Evolutionary conservation across 352 stramenopile species (phyloP).

Genomic region (Phytophthora melonis): DNA sequence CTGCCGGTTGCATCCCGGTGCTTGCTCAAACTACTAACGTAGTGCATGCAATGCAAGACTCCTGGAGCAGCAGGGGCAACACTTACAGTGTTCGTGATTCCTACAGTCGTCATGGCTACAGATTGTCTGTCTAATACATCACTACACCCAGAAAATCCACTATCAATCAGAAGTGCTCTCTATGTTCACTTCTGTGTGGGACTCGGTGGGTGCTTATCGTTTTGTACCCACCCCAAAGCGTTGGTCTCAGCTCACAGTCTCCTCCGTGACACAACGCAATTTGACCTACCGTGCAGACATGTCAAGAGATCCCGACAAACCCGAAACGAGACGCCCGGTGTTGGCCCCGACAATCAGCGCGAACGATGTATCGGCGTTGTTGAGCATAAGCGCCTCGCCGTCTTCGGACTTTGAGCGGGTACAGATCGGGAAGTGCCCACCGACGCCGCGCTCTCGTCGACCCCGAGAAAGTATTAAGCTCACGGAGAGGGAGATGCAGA

Average conservation of each 20-base stretch:
- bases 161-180: slow-evolving; percentile 28
- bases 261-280: slow-evolving; percentile 28
- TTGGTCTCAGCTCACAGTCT: not conserved
- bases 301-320: slow-evolving; percentile 12
- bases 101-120: slow-evolving; percentile 32
- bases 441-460: slow-evolving; percentile 39
- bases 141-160: slow-evolving; percentile 24
- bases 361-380: slow-evolving; percentile 34
- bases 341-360: slow-evolving; percentile 31
- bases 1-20: not conserved
- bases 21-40: not conserved
- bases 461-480: slow-evolving; percentile 57
- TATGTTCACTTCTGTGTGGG: slow-evolving; percentile 18
- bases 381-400: slow-evolving; percentile 29
- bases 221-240: slow-evolving; percentile 21
- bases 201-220: slow-evolving; percentile 12
- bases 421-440: slow-evolving; percentile 34
- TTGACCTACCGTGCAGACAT: slow-evolving; percentile 23
- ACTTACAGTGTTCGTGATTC: slow-evolving; percentile 2
- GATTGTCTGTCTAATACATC: slow-evolving; percentile 19
- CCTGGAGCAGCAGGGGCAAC: no score
- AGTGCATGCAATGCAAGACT: not conserved
- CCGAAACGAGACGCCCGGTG: slow-evolving; percentile 20
- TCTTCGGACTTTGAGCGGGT: slow-evolving; percentile 23
- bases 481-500: slow-evolving; percentile 47